Evolutionary conservation across 495 filamentous ascomycete genomes (phyloP).

Genomic region (Tirmania nivea): DNA sequence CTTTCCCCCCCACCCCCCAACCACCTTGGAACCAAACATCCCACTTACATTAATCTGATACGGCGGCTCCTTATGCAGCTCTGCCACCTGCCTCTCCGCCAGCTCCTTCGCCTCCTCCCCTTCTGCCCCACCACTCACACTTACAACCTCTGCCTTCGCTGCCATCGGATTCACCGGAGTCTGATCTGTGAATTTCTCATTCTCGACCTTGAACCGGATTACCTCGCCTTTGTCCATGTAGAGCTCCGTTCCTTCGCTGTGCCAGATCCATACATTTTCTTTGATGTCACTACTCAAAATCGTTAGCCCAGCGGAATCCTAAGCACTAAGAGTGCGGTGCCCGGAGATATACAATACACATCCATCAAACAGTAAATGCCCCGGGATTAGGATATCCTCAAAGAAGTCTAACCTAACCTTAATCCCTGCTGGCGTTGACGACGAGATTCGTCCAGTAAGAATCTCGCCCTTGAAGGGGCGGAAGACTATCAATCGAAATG

Average conservation of each 20-base stretch:
- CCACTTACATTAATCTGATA: slow-evolving; percentile 14
- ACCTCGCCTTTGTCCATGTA: slow-evolving; percentile 77
- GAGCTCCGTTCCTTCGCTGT: slow-evolving; percentile 43
- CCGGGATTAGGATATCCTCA: slow-evolving; percentile 65
- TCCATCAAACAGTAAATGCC: slow-evolving; percentile 44
- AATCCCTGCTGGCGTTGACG: slow-evolving; percentile 49
- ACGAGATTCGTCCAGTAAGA: slow-evolving; percentile 55
- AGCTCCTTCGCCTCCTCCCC: slow-evolving; percentile 1
- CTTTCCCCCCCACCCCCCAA: neutral
- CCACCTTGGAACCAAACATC: neutral
- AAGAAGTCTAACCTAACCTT: slow-evolving; percentile 62
- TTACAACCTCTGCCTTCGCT: neutral
- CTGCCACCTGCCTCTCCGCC: slow-evolving; percentile 10
- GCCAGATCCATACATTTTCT: slow-evolving; percentile 67
- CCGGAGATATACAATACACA: slow-evolving; percentile 43
- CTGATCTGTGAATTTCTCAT: slow-evolving; percentile 76
- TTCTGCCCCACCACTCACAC: neutral
- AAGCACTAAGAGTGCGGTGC: neutral
- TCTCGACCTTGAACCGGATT: slow-evolving; percentile 61
- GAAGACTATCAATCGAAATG: slow-evolving; percentile 84
- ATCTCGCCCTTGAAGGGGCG: slow-evolving; percentile 86
- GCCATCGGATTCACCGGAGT: slow-evolving; percentile 30
- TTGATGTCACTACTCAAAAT: slow-evolving; percentile 31
- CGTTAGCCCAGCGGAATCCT: slow-evolving; percentile 11
- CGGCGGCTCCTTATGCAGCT: slow-evolving; percentile 18